Base-by-base conservation (phyloP, 2,329 filamentous ascomycete genomes). In the Aspergillus costaricaensis region DNA sequence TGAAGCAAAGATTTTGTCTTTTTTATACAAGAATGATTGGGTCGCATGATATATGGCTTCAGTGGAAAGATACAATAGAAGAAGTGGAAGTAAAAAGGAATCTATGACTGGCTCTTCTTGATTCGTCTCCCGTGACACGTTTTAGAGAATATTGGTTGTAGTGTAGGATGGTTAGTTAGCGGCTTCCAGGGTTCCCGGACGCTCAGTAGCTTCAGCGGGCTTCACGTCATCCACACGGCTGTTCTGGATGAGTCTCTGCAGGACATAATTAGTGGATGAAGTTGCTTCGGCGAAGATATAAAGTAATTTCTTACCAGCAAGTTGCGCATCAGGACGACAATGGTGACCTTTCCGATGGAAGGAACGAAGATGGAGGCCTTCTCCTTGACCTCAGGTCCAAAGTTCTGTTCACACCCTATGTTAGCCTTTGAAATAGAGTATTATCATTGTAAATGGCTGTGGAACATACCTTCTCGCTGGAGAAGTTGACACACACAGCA, bases 401-500 rank as follows among this genome's bases (percentile, higher is more conserved):
- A 98, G 80, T 99, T 98, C 81, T 86, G 68, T 41, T 52, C 2
- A 39, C 48, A 23, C 12, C 12, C 2, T 27, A 39, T 43, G 23
- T 64, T 57, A 64, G 60, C 32, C 39, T 39, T n/a, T 47, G 19
- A 5, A 12, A 58, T 47, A 55, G n/a, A 57, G 41, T 47, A 14
- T 19, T 1, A 21, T 51, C 4, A 17, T 49, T 6, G 6, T 15
- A 8, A 44, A 48, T 14, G 12, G 19, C n/a, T 32, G 7, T 23
- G 41, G 17, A 6, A 27, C 30, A 25, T 41, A 86, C 85, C 83
- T 93, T 91, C 77, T 91, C 92, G 55, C 91, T 96, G 7, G 92
- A 96, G 76, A 99, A 98, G 80, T 99, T 99, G 81, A 99, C 93
- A 83, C 95, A 99, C n/a, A 96, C 91, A 30, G 91, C 93, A 51